Base-by-base conservation (phyloP, 202 grass and related monocot genomes). In the Brachypodium distachyon region DNA sequence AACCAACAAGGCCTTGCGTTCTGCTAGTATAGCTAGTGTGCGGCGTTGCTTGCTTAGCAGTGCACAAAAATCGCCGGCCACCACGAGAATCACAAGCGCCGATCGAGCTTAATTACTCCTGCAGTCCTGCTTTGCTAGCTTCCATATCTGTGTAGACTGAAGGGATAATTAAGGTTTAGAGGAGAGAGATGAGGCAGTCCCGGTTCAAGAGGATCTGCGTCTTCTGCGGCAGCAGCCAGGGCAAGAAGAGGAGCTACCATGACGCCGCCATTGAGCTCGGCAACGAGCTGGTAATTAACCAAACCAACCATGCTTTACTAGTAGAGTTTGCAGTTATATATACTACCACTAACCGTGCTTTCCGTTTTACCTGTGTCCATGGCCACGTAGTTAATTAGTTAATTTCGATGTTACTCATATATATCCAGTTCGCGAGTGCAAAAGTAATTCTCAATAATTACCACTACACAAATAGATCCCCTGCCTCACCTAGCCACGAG, bases 201-300 rank as follows among this genome's bases (percentile, higher is more conserved):
- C 84, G 90, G 86, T 96, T 96, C 87, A 93, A 96, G 82, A 88
- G 90, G 76, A 92, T 96, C 73, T 96, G 93, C 72, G 93, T 96
- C 34, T 96, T 96, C 67, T 96, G 93, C 40, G 93, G 93, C 54
- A 96, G 93, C 77, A 96, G 93, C 87, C 89, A 91, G 73, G 93
- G 93, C 43, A 96, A 87, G 84, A 96, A 93, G 89, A 87, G 58
- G 85, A 90, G 87, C 87, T 96, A 96, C 78, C 93, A 96, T 49
- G 93, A 96, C 87, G 90, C 93, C 81, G 93, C 93, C 74, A 86
- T 96, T 83, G 93, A 96, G 86, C 93, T 96, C 81, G 93, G 93
- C 93, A 93, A 93, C 74, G 90, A 96, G 76, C 81, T 96, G 89
- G 93, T 96, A 88, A n/a, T n/a, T n/a, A n/a, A 77, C 1, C 0